Conservation (phyloP, 2,329 filamentous ascomycete genomes). For the Hymenoscyphus fraxineus region DNA sequence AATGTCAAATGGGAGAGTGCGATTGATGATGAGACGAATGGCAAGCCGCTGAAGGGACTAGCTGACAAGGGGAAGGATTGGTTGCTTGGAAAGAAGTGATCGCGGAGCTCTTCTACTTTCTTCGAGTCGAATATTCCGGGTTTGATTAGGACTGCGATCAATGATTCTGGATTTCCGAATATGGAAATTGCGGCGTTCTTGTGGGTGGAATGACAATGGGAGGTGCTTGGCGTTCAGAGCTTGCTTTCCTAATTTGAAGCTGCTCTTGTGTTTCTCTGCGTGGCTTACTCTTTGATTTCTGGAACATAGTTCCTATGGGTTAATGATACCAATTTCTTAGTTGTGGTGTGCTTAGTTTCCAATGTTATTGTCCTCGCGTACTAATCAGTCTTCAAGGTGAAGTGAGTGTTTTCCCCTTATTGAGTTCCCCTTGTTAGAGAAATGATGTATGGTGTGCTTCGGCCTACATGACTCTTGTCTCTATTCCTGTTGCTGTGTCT, state of each 20-base stretch:
- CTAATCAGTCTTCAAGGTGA: no score
- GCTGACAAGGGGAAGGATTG: conserved; percentile 52
- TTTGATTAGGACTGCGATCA: background rate
- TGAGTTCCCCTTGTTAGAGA: no score
- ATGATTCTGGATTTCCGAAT: background rate
- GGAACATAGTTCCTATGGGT: background rate
- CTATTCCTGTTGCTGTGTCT: no score
- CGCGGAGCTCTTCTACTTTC: background rate
- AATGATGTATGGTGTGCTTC: no score
- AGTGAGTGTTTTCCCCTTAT: no score
- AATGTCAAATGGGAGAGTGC: conserved; percentile 30
- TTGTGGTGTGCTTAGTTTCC: no score
- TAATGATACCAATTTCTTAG: no score
- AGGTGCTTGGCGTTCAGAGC: background rate
- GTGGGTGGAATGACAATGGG: background rate
- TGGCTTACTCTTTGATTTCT: background rate
- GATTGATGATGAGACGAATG: conserved; percentile 25
- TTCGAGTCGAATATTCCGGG: background rate
- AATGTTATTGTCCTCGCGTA: no score
- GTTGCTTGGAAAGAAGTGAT: conserved; percentile 39
- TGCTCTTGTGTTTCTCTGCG: background rate
- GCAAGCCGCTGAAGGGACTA: conserved; percentile 38
- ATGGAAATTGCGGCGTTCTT: background rate
- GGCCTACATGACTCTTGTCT: no score
- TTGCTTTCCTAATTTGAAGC: background rate